Conservation (phyloP, 2,329 filamentous ascomycete species). For the Xylariomycetidae sp. region DNA sequence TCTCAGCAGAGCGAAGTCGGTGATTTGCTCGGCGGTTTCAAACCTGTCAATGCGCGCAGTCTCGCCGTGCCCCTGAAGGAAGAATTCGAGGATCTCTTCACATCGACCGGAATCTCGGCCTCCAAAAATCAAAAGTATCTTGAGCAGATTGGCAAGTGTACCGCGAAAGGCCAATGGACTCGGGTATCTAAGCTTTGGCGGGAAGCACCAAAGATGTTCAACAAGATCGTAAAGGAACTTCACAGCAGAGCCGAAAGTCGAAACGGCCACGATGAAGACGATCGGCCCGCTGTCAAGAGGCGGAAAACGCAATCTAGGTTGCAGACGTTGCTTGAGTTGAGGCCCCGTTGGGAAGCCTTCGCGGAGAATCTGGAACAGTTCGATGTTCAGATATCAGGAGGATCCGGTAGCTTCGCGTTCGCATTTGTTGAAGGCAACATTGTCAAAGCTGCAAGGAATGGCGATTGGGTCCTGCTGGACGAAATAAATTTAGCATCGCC, state of each 20-base stretch:
- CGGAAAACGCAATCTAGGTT: constrained; percentile 64
- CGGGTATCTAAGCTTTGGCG: constrained; percentile 81
- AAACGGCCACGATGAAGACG: constrained; percentile 33
- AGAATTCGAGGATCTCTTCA: constrained; percentile 87
- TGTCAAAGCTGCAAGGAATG: constrained; percentile 90
- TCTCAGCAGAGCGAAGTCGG: constrained; percentile 97
- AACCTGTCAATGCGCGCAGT: constrained; percentile 86
- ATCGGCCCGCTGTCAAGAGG: constrained; percentile 65
- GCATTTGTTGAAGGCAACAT: constrained; percentile 95
- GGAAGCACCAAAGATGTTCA: constrained; percentile 84
- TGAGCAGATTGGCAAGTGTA: constrained; percentile 71
- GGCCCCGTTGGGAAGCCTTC: constrained; percentile 76
- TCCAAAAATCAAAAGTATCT: constrained; percentile 87
- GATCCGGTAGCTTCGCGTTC: constrained; percentile 79
- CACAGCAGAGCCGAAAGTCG: constrained; percentile 35
- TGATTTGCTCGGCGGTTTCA: constrained; percentile 94
- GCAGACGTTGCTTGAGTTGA: constrained; percentile 53
- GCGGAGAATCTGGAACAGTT: constrained; percentile 70
- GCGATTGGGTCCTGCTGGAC: constrained; percentile 94
- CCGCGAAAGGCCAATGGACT: constrained; percentile 82
- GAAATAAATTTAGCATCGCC: constrained; percentile 96
- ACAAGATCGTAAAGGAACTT: constrained; percentile 59
- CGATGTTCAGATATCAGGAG: constrained; percentile 70
- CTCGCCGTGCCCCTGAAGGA: constrained; percentile 87
- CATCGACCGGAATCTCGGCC: constrained; percentile 75